These are phyloP conservation scores for Dichomitus squalens DNA, from an alignment of 1,284 basidiomycete genomes.

Conservation along the genomic window DNA sequence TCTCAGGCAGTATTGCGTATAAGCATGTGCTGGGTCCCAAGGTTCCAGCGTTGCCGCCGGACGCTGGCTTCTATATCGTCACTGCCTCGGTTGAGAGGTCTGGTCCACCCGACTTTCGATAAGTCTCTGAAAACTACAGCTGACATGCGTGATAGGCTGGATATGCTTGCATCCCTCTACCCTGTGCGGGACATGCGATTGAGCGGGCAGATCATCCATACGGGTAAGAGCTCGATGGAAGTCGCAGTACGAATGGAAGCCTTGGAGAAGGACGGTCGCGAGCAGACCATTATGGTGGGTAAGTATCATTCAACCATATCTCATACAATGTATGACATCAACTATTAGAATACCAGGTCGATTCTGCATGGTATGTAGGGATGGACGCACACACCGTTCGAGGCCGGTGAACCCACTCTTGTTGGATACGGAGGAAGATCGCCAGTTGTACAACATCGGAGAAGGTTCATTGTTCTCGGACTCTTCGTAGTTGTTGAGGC, in stretches of 20 bases:
- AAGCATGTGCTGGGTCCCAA: conserved; percentile 74
- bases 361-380: conserved; percentile 84
- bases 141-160: conserved; percentile 44
- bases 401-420: conserved; percentile 67
- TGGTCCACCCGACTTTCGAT: conserved; percentile 17
- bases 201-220: conserved; percentile 80
- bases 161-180: conserved; percentile 61
- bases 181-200: conserved; percentile 70
- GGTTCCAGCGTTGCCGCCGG: conserved; percentile 52
- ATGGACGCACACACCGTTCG: conserved; percentile 67
- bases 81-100: conserved; percentile 82
- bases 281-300: conserved; percentile 72
- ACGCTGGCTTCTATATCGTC: conserved; percentile 78
- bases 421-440: conserved; percentile 64
- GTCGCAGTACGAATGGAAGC: conserved; percentile 83
- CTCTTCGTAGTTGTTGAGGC: no score
- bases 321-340: neutral
- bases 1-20: conserved; percentile 83
- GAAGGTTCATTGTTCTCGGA: conserved; percentile 49
- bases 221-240: conserved; percentile 79
- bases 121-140: neutral
- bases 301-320: conserved; percentile 20
- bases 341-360: conserved; percentile 43
- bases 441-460: conserved; percentile 64
- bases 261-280: conserved; percentile 45